Percentiles rank a stretch among this genome's conserved stretches.
These are phyloP conservation scores for Cyclocybe cylindracea DNA, from an alignment of 768 basidiomycete genomes.

Conservation along the genomic window DNA sequence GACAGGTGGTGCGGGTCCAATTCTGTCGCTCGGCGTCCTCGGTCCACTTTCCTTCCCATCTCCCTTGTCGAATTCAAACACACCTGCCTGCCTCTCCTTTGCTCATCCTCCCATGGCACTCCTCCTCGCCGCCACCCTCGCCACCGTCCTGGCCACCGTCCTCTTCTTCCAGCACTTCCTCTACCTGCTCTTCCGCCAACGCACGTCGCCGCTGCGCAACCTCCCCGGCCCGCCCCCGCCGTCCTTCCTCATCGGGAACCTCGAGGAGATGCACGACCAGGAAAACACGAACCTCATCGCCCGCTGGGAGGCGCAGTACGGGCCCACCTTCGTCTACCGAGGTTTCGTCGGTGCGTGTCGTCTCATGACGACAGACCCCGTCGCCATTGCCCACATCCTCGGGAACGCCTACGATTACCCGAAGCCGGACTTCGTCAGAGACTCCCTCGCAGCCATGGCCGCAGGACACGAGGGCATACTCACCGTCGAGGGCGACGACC, in stretches of 20 bases:
- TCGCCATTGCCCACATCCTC: conserved; percentile 63
- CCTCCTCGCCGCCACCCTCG: conserved; percentile 17
- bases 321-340: conserved; percentile 42
- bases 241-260: conserved; percentile 47
- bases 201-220: conserved; percentile 41
- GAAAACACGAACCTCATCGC: conserved; percentile 46
- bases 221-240: conserved; percentile 42
- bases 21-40: background rate
- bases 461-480: conserved; percentile 32
- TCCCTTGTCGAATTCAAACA: background rate
- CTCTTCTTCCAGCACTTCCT: conserved; percentile 31
- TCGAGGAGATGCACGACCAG: conserved; percentile 50
- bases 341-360: conserved; percentile 45
- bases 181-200: conserved; percentile 43
- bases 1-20: background rate
- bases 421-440: conserved; percentile 47
- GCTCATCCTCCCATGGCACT: conserved; percentile 6
- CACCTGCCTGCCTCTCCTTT: background rate
- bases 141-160: conserved; percentile 25
- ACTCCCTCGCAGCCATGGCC: conserved; percentile 29
- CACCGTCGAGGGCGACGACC: conserved; percentile 42
- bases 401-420: conserved; percentile 53
- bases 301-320: conserved; percentile 47
- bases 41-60: background rate
- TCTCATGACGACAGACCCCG: conserved; percentile 58